Evolutionary conservation across 441 rosid genomes (phyloP), one percentile per base, ranked within the genome.

Genomic region (Syzygium syzygioides): DNA sequence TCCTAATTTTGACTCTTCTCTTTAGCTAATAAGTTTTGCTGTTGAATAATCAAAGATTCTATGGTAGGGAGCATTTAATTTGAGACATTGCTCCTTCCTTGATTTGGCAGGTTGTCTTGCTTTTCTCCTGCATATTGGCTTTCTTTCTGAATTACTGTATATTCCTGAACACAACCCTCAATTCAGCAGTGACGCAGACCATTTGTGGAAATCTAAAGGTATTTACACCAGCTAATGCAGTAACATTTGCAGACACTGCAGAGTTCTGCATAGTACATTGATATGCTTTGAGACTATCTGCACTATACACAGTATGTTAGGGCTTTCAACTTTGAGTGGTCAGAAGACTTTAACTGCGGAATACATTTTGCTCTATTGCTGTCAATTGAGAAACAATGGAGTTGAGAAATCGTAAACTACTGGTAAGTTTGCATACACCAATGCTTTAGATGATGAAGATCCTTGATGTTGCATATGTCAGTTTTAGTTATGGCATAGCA

Each of bases 151-250:
- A 97, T 92, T 98, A 98, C 93, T 91, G 98, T 90, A 95, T 98
- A 80, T 98, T 98, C 94, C 95, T 97, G 55, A 98, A 98, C 92
- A 98, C 99, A 59, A 96, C 99, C 91, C 98, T 98, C 86, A 98
- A 98, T 93, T 98, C 99, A 83, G 99, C 99, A 12, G 91, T 97
- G 62, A 96, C 98, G 3, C 99, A 97, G 91, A 97, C 99, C 85
- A 95, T 97, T 85, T 97, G 99, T 85, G 99, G 99, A 86, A 98
- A 97, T 91, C 90, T 98, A 91, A 98, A 98, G 99, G 99, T 97
- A 32, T 41, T 91, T 89, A 71, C 86, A 9, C 87, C 56, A 56
- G 15, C 85, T 87, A 53, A 30, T 52, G 55, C 86, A 10, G 60
- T 55, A 55, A 56, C 18, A 23, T 85, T 52, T 3, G 25, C 83